These are phyloP conservation scores for Elymus sibiricus DNA, from an alignment of 176 grass and related monocot species.

Conservation along the genomic window DNA sequence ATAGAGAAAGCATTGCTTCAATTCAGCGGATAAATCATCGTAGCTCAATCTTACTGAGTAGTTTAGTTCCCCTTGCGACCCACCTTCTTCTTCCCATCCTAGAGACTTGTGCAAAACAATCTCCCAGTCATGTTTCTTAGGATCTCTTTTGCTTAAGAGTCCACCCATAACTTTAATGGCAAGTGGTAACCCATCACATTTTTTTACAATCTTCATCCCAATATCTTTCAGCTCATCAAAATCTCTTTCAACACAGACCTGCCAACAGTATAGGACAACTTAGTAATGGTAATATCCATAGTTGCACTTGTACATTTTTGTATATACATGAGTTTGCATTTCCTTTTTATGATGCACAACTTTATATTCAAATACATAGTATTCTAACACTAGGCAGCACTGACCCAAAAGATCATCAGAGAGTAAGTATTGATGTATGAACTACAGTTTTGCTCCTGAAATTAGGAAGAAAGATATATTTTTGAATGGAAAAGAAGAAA, in stretches of 20 bases:
- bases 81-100: not conserved
- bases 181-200: not conserved
- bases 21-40: not conserved
- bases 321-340: too few species aligned
- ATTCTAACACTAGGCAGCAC: too few species aligned
- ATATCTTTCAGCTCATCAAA: not conserved
- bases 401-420: too few species aligned
- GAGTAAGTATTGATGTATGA: too few species aligned
- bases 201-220: not conserved
- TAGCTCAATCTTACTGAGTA: not conserved
- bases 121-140: too few species aligned
- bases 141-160: not conserved
- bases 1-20: not conserved
- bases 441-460: too few species aligned
- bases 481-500: too few species aligned
- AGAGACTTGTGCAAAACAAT: too few species aligned
- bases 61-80: not conserved
- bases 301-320: not conserved
- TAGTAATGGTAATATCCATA: not conserved
- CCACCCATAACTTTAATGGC: slow-evolving; percentile 4
- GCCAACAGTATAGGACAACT: not conserved
- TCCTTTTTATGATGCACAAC: too few species aligned
- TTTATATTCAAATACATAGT: too few species aligned
- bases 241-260: not conserved
- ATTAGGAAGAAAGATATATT: too few species aligned